A percentile compares a stretch with the other conserved stretches of the same genome.
phyloP scores from a whole-genome alignment of 768 basidiomycete species.

The Exsudoporus frostii region DNA sequence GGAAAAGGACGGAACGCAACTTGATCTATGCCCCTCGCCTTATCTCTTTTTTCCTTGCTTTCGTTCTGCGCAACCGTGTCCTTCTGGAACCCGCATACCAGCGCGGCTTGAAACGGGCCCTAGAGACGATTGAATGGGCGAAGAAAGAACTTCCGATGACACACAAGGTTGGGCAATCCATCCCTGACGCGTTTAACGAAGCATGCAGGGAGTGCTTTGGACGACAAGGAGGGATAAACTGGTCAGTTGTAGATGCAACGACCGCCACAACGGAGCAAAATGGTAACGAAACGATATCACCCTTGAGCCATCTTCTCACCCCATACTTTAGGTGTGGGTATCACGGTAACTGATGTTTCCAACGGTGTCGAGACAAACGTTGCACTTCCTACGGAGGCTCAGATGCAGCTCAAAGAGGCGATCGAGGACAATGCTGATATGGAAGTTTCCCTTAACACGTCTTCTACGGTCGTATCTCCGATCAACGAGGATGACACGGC shows the following conservation, averaged over 20 bases:
- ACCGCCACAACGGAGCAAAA: slow-evolving; percentile 3
- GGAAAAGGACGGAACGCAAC: slow-evolving; percentile 44
- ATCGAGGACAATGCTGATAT: slow-evolving; percentile 27
- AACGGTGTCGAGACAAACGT: slow-evolving; percentile 14
- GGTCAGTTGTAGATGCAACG: slow-evolving; percentile 14
- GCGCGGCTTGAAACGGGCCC: slow-evolving; percentile 43
- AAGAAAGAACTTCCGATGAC: slow-evolving; percentile 43
- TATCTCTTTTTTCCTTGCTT: slow-evolving; percentile 57
- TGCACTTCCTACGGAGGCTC: slow-evolving; percentile 22
- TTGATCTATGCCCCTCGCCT: slow-evolving; percentile 52
- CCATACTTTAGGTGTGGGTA: slow-evolving; percentile 5
- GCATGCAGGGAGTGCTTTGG: slow-evolving; percentile 53
- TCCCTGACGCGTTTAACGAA: slow-evolving; percentile 46
- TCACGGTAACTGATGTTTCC: slow-evolving; percentile 16
- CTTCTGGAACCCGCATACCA: slow-evolving; percentile 49
- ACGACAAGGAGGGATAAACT: slow-evolving; percentile 40
- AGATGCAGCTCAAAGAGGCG: slow-evolving; percentile 26
- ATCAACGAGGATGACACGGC: not conserved
- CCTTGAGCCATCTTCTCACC: slow-evolving; percentile 7
- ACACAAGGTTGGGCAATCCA: slow-evolving; percentile 33
- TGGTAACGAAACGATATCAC: not conserved
- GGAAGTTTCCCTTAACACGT: slow-evolving; percentile 11
- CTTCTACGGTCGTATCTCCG: not conserved
- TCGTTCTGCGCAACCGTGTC: slow-evolving; percentile 53
- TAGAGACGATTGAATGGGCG: slow-evolving; percentile 41